Conservation (phyloP, 2,329 filamentous ascomycete genomes). For the Xylariomycetidae sp. region DNA sequence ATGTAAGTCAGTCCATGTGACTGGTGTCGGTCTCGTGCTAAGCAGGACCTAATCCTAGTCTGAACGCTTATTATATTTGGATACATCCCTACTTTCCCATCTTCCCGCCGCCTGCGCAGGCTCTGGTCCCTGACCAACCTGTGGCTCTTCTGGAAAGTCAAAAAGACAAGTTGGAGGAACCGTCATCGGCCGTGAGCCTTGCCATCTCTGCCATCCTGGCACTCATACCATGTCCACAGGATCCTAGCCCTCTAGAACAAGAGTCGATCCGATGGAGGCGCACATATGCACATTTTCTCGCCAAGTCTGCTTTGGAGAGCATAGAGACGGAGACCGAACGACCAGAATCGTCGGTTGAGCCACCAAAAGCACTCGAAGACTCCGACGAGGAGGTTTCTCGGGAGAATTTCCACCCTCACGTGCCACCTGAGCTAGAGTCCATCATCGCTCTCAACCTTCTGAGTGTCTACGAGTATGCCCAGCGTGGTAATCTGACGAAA, state of each 20-base stretch:
- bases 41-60: constrained; percentile 21
- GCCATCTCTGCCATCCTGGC: constrained; percentile 45
- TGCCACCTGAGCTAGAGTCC: constrained; percentile 42
- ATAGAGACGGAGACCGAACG: constrained; percentile 45
- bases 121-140: constrained; percentile 28
- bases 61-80: constrained; percentile 48
- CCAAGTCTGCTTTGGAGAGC: constrained; percentile 41
- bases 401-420: constrained; percentile 37
- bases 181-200: constrained; percentile 38
- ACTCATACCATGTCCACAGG: constrained; percentile 40
- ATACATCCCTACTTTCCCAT: constrained; percentile 48
- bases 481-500: constrained; percentile 48
- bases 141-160: constrained; percentile 31
- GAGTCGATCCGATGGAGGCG: constrained; percentile 40
- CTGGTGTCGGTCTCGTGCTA: neutral
- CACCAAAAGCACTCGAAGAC: constrained; percentile 39
- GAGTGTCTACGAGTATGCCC: constrained; percentile 49
- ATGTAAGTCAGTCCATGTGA: constrained; percentile 39
- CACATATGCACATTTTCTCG: constrained; percentile 44
- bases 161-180: constrained; percentile 31
- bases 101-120: constrained; percentile 36
- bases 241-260: constrained; percentile 28
- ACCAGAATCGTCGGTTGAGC: constrained; percentile 39
- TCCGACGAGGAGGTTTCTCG: constrained; percentile 26
- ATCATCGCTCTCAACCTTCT: constrained; percentile 44